phyloP scores from a whole-genome alignment of 768 basidiomycete genomes.

The Coprinopsis strossmayeri region DNA sequence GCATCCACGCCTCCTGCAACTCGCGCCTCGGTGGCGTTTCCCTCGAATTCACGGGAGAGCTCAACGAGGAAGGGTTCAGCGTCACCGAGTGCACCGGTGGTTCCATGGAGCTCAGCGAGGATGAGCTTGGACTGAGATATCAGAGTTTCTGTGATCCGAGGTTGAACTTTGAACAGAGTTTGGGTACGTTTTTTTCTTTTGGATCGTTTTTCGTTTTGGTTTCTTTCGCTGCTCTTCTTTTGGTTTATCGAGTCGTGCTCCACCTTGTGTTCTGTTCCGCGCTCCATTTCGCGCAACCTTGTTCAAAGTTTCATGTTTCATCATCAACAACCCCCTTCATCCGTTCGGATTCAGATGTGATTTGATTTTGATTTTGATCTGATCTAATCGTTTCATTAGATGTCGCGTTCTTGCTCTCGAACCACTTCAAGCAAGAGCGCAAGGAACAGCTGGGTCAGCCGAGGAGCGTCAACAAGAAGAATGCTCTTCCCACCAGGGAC shows the following conservation, averaged over 20 bases:
- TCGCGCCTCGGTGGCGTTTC: constrained; percentile 81
- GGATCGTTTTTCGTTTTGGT: not conserved
- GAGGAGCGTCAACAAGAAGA: not conserved
- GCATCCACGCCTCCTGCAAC: constrained; percentile 67
- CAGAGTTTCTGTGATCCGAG: constrained; percentile 94
- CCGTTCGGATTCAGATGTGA: not conserved
- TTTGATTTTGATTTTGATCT: not conserved
- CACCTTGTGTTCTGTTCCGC: not conserved
- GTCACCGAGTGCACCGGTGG: constrained; percentile 98
- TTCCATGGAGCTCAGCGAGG: constrained; percentile 89
- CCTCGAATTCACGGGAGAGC: constrained; percentile 88
- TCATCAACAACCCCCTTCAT: no score
- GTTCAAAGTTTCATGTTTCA: no score
- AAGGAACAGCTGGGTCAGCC: constrained; percentile 9
- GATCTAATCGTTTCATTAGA: constrained; percentile 17
- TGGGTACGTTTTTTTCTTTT: constrained; percentile 50
- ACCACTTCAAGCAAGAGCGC: constrained; percentile 26
- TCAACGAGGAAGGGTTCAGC: constrained; percentile 85
- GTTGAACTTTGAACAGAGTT: constrained; percentile 88
- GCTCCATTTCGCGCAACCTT: no score
- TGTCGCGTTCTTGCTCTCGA: constrained; percentile 29
- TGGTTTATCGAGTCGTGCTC: not conserved
- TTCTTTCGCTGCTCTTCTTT: not conserved
- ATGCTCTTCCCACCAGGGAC: not conserved
- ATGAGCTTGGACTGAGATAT: constrained; percentile 85